Percentiles rank a stretch among this genome's conserved stretches.
Evolutionary conservation across 2,329 filamentous ascomycete genomes (phyloP).

Genomic region (Trichoderma asperellum): DNA sequence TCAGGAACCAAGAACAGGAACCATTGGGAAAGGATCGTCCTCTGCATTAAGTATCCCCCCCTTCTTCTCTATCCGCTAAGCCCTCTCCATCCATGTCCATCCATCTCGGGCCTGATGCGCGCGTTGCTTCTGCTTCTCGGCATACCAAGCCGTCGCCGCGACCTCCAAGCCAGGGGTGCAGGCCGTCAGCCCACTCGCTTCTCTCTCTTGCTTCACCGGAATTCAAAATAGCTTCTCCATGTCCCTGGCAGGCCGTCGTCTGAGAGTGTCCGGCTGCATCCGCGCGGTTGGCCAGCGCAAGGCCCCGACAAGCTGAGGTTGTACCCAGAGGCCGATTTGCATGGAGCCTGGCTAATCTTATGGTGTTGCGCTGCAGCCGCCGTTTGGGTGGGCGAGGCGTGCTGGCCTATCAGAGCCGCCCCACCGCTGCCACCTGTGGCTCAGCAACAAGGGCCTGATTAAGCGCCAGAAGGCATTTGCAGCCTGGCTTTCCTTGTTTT

Average conservation of each 20-base stretch:
- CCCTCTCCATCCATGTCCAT: background rate
- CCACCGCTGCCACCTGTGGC: slow-evolving; percentile 30
- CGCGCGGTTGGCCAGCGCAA: slow-evolving; percentile 17
- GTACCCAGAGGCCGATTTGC: background rate
- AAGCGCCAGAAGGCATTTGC: slow-evolving; percentile 13
- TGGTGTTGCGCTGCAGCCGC: slow-evolving; percentile 27
- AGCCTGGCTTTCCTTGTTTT: background rate
- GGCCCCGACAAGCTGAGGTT: background rate
- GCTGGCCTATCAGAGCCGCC: slow-evolving; percentile 36
- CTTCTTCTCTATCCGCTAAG: background rate
- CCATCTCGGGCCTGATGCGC: background rate
- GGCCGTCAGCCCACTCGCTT: background rate
- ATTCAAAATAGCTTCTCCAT: background rate
- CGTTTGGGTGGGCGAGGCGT: slow-evolving; percentile 27
- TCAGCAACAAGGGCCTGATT: background rate
- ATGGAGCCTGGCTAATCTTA: background rate
- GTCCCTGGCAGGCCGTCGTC: background rate
- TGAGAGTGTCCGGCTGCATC: slow-evolving; percentile 13
- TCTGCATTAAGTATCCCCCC: slow-evolving; percentile 24
- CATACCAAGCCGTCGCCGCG: slow-evolving; percentile 4
- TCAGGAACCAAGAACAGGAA: slow-evolving; percentile 23
- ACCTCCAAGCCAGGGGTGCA: background rate
- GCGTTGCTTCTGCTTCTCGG: background rate
- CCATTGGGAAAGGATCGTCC: slow-evolving; percentile 31
- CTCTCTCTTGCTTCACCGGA: background rate